A percentile compares a stretch with the other conserved stretches of the same genome.
Evolutionary conservation across 2,329 filamentous ascomycete species (phyloP).

Genomic region (Amauroascus niger): DNA sequence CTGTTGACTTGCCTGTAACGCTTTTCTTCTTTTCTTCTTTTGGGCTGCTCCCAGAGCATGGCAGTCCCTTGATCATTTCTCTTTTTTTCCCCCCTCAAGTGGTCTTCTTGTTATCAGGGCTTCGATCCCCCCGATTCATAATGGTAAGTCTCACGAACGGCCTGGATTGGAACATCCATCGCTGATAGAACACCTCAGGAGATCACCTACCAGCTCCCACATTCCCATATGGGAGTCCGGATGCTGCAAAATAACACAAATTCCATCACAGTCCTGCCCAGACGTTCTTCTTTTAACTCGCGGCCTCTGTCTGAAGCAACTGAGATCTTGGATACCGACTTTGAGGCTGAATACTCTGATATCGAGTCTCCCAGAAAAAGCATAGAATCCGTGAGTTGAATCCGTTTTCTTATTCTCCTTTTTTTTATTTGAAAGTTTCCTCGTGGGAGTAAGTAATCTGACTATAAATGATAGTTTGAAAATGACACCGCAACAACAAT

Average conservation of each 20-base stretch:
- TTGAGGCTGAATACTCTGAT: conserved; percentile 38
- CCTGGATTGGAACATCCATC: not conserved
- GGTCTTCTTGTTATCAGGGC: not conserved
- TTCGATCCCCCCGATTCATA: not conserved
- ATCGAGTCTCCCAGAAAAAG: conserved; percentile 48
- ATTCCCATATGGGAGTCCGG: conserved; percentile 12
- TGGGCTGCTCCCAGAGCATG: not conserved
- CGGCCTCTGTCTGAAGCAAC: conserved; percentile 30
- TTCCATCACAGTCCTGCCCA: conserved; percentile 15
- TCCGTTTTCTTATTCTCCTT: no score
- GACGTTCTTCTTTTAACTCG: conserved; percentile 16
- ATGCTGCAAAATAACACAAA: conserved; percentile 16
- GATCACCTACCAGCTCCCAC: conserved; percentile 11
- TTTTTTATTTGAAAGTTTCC: not conserved
- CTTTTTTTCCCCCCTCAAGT: not conserved
- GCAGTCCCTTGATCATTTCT: not conserved
- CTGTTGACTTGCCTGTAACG: not conserved
- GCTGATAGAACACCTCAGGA: conserved; percentile 9
- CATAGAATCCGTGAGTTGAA: conserved; percentile 21
- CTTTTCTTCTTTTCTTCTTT: not conserved
- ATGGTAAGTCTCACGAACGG: conserved; percentile 7
- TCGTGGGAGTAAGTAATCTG: not conserved
- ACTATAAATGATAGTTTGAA: conserved; percentile 19
- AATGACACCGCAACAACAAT: conserved; percentile 69
- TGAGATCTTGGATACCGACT: conserved; percentile 30